These are phyloP conservation scores for Saccharomyces jurei DNA, from an alignment of 805 yeast species.

Conservation along the genomic window DNA sequence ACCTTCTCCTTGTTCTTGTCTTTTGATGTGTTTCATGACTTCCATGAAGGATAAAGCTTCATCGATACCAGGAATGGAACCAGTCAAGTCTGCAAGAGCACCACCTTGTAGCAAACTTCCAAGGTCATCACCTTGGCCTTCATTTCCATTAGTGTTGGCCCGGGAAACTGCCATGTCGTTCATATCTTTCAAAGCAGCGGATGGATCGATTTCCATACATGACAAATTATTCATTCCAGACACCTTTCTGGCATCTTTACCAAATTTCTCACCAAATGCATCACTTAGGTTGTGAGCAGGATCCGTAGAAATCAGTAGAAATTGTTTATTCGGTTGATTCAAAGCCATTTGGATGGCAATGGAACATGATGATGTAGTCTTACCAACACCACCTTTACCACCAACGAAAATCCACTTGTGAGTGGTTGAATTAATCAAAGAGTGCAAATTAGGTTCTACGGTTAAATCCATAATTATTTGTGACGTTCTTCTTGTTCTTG, in stretches of 20 bases:
- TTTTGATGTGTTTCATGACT: slow-evolving; percentile 91
- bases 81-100: slow-evolving; percentile 69
- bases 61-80: slow-evolving; percentile 95
- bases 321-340: slow-evolving; percentile 69
- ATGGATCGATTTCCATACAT: slow-evolving; percentile 98
- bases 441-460: slow-evolving; percentile 64
- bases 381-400: slow-evolving; percentile 99
- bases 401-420: slow-evolving; percentile 97
- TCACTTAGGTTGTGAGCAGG: slow-evolving; percentile 98
- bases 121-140: slow-evolving; percentile 32
- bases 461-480: slow-evolving; percentile 40
- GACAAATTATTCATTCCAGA: slow-evolving; percentile 82
- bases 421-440: slow-evolving; percentile 55
- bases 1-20: slow-evolving; percentile 42
- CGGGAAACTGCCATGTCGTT: slow-evolving; percentile 40
- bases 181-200: slow-evolving; percentile 86
- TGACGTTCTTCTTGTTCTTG: background rate
- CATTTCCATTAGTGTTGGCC: slow-evolving; percentile 33
- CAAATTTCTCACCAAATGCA: slow-evolving; percentile 97
- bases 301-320: slow-evolving; percentile 87
- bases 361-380: slow-evolving; percentile 94
- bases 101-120: slow-evolving; percentile 31
- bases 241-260: slow-evolving; percentile 91
- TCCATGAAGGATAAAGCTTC: slow-evolving; percentile 98
- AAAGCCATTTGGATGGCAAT: slow-evolving; percentile 89